phyloP scores from a whole-genome alignment of 495 filamentous ascomycete species.

The Talaromyces wortmannii region DNA sequence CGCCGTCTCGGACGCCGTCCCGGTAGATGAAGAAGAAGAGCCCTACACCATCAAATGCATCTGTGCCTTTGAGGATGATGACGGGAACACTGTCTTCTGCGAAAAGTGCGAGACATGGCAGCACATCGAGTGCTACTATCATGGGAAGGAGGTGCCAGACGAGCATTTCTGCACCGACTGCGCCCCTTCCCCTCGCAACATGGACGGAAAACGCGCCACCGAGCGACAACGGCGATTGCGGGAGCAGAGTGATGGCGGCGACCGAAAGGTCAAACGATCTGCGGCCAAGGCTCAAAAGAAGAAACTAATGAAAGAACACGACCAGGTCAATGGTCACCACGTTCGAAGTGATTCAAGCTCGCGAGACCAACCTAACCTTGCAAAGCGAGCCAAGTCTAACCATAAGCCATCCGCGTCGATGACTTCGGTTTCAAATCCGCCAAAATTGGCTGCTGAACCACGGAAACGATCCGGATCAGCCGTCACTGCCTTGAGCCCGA shows the following conservation, averaged over 20 bases:
- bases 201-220: constrained; percentile 65
- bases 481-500: constrained; percentile 41
- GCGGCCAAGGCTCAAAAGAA: constrained; percentile 69
- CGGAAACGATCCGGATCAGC: constrained; percentile 47
- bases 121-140: constrained; percentile 93
- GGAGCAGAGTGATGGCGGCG: constrained; percentile 53
- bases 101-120: constrained; percentile 97
- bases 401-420: constrained; percentile 69
- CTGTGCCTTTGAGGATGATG: constrained; percentile 85
- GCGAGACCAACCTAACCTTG: constrained; percentile 49
- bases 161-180: constrained; percentile 87
- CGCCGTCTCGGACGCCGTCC: constrained; percentile 45
- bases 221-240: constrained; percentile 57
- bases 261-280: constrained; percentile 60
- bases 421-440: constrained; percentile 43
- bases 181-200: constrained; percentile 61
- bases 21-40: constrained; percentile 64
- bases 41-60: constrained; percentile 98
- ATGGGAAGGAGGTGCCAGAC: constrained; percentile 64
- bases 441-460: constrained; percentile 25
- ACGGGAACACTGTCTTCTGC: constrained; percentile 95
- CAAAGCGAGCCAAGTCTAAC: constrained; percentile 69
- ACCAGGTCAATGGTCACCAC: constrained; percentile 30
- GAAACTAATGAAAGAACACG: constrained; percentile 46
- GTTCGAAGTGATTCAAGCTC: constrained; percentile 41